Evolutionary conservation across 805 yeast species (phyloP), one percentile per base, ranked within the genome.

Genomic region (Wickerhamiella cacticola): DNA sequence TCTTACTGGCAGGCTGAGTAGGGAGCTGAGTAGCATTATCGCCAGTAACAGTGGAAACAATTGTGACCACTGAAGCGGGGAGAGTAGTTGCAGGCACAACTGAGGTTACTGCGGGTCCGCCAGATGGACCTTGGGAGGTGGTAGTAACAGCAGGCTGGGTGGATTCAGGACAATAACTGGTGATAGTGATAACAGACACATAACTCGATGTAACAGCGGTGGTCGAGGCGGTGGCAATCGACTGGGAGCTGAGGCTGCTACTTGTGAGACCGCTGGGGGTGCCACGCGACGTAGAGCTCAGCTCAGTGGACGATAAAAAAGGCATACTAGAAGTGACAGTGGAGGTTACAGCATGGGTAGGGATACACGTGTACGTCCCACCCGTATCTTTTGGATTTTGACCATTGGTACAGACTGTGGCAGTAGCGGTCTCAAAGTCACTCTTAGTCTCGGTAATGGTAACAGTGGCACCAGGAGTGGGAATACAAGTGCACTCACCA

Each of bases 231-330:
- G 38, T 8, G 16, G 38, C 21, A 18, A 18, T 21, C 25, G 41
- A 38, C 25, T 19, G 26, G 26, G 59, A 56, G 62, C 63, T 60
- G 60, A 58, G 50, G 51, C 59, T 50, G 56, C 63, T 57, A 60
- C 64, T 59, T 41, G 64, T 60, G 64, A 59, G 65, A 61, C 64
- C 63, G 39, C 55, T 35, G 16, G 28, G 31, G 63, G 64, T 61
- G 65, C 64, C 64, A 60, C 64, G 56, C 50, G 57, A 51, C 57
- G 61, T 59, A 56, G 55, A 49, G 52, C 56, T 54, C 59, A 61
- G 60, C 62, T 60, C 62, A 61, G 62, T 59, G 60, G 63, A 59
- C 59, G 63, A 60, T 60, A 61, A 60, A 59, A 60, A 59, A 60
- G 63, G 62, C 53, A 49, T 48, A 38, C 50, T 51, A 33, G 46